Percentiles rank a stretch among this genome's conserved stretches.
phyloP scores from a whole-genome alignment of 2,329 filamentous ascomycete species.

The Beauveria sp. region DNA sequence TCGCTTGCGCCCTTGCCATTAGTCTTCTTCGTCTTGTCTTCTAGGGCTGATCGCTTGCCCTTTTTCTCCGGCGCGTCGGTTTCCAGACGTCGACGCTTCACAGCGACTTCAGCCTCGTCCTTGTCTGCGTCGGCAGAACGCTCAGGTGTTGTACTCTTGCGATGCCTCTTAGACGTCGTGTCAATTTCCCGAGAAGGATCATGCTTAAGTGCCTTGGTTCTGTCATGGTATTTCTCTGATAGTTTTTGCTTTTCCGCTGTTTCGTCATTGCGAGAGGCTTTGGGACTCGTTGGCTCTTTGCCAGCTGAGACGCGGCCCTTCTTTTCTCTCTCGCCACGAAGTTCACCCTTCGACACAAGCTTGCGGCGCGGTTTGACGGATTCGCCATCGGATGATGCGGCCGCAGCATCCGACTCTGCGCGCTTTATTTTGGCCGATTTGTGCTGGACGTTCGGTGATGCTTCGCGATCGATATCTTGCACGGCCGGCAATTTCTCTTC shows the following conservation, averaged over 20 bases:
- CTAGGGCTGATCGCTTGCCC: constrained; percentile 33
- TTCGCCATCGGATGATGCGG: constrained; percentile 49
- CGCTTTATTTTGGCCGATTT: constrained; percentile 46
- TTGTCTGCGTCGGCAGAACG: constrained; percentile 43
- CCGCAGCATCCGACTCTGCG: constrained; percentile 45
- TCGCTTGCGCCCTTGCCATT: constrained; percentile 36
- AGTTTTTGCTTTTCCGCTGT: constrained; percentile 37
- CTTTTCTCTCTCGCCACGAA: constrained; percentile 51
- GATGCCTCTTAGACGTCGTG: constrained; percentile 47
- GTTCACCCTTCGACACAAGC: constrained; percentile 54
- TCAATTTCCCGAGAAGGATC: constrained; percentile 55
- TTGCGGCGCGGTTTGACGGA: constrained; percentile 53
- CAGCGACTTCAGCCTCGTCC: constrained; percentile 41
- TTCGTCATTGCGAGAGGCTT: constrained; percentile 43
- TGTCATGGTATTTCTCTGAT: constrained; percentile 50
- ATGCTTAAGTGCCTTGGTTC: constrained; percentile 52
- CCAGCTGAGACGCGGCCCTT: constrained; percentile 44
- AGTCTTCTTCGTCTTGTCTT: constrained; percentile 34
- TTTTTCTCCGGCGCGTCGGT: constrained; percentile 43
- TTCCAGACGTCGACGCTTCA: constrained; percentile 52
- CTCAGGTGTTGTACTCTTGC: constrained; percentile 52
- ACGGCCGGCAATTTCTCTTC: constrained; percentile 33
- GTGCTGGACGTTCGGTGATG: constrained; percentile 37
- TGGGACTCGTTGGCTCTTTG: constrained; percentile 46
- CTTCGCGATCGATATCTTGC: constrained; percentile 44